phyloP scores from a whole-genome alignment of 2,329 filamentous ascomycete genomes.

The Alternaria metachromatica region DNA sequence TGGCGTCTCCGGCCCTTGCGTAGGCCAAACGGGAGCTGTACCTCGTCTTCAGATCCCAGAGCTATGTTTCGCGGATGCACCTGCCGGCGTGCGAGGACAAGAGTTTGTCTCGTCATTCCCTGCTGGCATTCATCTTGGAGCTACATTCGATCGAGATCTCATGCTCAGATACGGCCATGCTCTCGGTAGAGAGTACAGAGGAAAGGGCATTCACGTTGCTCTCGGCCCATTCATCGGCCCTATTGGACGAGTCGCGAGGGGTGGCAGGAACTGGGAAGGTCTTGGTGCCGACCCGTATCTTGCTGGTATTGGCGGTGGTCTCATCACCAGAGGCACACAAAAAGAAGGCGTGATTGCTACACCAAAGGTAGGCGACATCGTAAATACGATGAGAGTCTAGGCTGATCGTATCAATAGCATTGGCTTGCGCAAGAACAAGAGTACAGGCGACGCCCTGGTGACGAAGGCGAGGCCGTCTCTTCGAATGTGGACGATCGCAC shows the following conservation, averaged over 20 bases:
- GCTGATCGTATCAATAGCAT: constrained; percentile 47
- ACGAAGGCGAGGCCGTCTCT: constrained; percentile 62
- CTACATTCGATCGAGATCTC: constrained; percentile 73
- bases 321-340: constrained; percentile 62
- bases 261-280: constrained; percentile 76
- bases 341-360: constrained; percentile 52
- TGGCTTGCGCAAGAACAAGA: constrained; percentile 64
- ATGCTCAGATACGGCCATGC: constrained; percentile 72
- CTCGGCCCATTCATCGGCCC: constrained; percentile 74
- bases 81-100: constrained; percentile 42
- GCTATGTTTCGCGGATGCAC: constrained; percentile 50
- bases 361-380: constrained; percentile 18
- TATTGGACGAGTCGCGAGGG: constrained; percentile 72
- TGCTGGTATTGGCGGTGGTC: constrained; percentile 58
- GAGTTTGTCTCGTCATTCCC: constrained; percentile 43
- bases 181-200: constrained; percentile 72
- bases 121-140: constrained; percentile 57
- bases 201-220: constrained; percentile 74
- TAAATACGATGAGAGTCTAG: background rate
- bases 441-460: constrained; percentile 46
- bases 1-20: constrained; percentile 41
- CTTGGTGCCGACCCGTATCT: constrained; percentile 73
- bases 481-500: constrained; percentile 70
- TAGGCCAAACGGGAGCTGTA: constrained; percentile 47
- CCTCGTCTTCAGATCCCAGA: constrained; percentile 47